phyloP scores from a whole-genome alignment of 768 basidiomycete species.

The Serpula lacrymans region DNA sequence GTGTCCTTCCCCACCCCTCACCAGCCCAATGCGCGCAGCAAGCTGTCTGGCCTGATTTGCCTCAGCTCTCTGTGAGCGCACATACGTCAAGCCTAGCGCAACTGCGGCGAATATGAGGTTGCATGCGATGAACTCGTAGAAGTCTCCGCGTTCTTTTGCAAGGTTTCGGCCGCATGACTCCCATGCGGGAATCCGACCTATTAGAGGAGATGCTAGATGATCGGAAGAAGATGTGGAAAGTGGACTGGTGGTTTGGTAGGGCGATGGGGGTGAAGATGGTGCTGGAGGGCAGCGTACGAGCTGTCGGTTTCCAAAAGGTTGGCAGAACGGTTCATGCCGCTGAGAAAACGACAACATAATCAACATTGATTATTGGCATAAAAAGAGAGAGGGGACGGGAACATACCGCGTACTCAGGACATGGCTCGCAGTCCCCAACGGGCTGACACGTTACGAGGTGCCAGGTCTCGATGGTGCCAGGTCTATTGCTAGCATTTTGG shows the following conservation, averaged over 20 bases:
- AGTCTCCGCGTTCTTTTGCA: slow-evolving; percentile 75
- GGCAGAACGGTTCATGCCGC: slow-evolving; percentile 87
- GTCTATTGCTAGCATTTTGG: slow-evolving; percentile 7
- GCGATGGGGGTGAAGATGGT: slow-evolving; percentile 19
- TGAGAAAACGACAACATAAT: slow-evolving; percentile 30
- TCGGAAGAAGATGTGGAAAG: slow-evolving; percentile 9
- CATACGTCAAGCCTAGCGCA: slow-evolving; percentile 62
- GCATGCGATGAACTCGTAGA: slow-evolving; percentile 87
- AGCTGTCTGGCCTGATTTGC: slow-evolving; percentile 76
- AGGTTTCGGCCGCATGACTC: slow-evolving; percentile 90
- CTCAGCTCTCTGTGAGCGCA: slow-evolving; percentile 65
- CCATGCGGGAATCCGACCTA: slow-evolving; percentile 76
- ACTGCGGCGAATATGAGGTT: slow-evolving; percentile 71
- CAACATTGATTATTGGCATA: no score
- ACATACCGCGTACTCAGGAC: slow-evolving; percentile 60
- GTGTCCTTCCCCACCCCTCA: slow-evolving; percentile 38
- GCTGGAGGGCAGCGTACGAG: slow-evolving; percentile 72
- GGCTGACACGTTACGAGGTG: slow-evolving; percentile 43
- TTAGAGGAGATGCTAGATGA: slow-evolving; percentile 8
- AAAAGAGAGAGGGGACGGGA: no score
- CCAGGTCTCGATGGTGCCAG: slow-evolving; percentile 10
- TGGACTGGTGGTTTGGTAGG: slow-evolving; percentile 14
- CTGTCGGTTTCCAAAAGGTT: slow-evolving; percentile 93
- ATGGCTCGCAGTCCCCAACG: slow-evolving; percentile 58
- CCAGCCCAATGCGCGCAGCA: slow-evolving; percentile 81